A percentile compares a stretch with the other conserved stretches of the same genome.
Conservation (phyloP, 2,329 filamentous ascomycete species). For the Microdochium trichocladiopsis region DNA sequence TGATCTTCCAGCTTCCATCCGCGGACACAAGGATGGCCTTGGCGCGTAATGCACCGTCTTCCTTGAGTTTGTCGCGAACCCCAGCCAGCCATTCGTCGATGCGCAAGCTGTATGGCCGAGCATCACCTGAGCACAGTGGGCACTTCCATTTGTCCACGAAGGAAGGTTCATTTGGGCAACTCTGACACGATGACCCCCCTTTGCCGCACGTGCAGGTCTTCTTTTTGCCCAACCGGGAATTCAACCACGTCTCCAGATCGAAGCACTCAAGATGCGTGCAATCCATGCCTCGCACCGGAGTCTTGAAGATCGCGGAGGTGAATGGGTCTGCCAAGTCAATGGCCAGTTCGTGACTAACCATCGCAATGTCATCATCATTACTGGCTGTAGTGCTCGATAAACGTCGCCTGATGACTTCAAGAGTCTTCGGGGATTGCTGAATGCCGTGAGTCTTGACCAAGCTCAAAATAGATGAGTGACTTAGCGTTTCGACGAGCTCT, state of each 20-base stretch:
- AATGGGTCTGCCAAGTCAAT: slow-evolving; percentile 64
- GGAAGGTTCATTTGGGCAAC: slow-evolving; percentile 39
- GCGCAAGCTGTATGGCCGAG: slow-evolving; percentile 62
- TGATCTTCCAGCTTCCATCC: slow-evolving; percentile 58
- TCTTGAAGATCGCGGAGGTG: slow-evolving; percentile 54
- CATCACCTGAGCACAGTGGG: slow-evolving; percentile 74
- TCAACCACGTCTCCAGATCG: slow-evolving; percentile 76
- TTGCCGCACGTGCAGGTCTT: slow-evolving; percentile 24
- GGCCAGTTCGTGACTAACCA: slow-evolving; percentile 49
- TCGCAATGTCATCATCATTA: slow-evolving; percentile 57
- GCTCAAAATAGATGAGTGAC: slow-evolving; percentile 34
- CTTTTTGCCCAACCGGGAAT: slow-evolving; percentile 50
- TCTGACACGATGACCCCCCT: slow-evolving; percentile 20
- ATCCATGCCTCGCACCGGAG: slow-evolving; percentile 61
- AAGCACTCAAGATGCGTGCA: slow-evolving; percentile 86
- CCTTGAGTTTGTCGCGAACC: slow-evolving; percentile 49
- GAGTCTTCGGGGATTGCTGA: slow-evolving; percentile 39
- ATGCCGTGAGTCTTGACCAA: slow-evolving; percentile 27
- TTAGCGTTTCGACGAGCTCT: slow-evolving; percentile 57
- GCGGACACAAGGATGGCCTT: slow-evolving; percentile 56
- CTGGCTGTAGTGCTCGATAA: slow-evolving; percentile 23
- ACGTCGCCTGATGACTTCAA: slow-evolving; percentile 47
- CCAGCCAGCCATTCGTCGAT: slow-evolving; percentile 68
- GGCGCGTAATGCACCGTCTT: slow-evolving; percentile 36
- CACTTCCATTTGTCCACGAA: slow-evolving; percentile 75